Conservation (phyloP, 2,329 filamentous ascomycete genomes). For the Cercospora sesami region DNA sequence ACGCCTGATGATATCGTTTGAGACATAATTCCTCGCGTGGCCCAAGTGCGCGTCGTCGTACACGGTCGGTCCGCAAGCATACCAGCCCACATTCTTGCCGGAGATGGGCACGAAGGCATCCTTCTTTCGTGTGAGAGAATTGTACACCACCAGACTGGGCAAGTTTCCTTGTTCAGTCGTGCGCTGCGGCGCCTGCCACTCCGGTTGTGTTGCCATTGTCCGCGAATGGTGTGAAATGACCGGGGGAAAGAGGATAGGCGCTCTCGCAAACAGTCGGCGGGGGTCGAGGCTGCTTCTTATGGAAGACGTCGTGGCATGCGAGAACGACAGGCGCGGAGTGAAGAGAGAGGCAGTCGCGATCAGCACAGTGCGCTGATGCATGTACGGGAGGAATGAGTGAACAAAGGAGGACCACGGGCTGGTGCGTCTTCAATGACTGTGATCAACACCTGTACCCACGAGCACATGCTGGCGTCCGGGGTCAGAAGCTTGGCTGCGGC, state of each 20-base stretch:
- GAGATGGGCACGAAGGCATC: constrained; percentile 72
- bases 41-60: constrained; percentile 81
- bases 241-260: background rate
- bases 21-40: constrained; percentile 87
- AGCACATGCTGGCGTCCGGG: background rate
- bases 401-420: constrained; percentile 4
- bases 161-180: constrained; percentile 36
- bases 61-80: constrained; percentile 79
- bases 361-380: background rate
- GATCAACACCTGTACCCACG: constrained; percentile 1
- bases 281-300: constrained; percentile 2
- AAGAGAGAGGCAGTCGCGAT: background rate
- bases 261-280: constrained; percentile 1
- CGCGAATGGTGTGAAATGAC: background rate
- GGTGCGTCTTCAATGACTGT: constrained; percentile 5
- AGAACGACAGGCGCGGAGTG: background rate
- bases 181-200: constrained; percentile 39
- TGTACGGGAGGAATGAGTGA: constrained; percentile 1
- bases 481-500: constrained; percentile 8
- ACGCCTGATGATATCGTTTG: constrained; percentile 81
- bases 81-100: constrained; percentile 73
- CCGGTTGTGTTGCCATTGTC: constrained; percentile 29
- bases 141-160: constrained; percentile 71
- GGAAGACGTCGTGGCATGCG: background rate
- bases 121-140: constrained; percentile 74